Conservation (phyloP, 495 filamentous ascomycete species). For the Glutinoglossum americanum region DNA sequence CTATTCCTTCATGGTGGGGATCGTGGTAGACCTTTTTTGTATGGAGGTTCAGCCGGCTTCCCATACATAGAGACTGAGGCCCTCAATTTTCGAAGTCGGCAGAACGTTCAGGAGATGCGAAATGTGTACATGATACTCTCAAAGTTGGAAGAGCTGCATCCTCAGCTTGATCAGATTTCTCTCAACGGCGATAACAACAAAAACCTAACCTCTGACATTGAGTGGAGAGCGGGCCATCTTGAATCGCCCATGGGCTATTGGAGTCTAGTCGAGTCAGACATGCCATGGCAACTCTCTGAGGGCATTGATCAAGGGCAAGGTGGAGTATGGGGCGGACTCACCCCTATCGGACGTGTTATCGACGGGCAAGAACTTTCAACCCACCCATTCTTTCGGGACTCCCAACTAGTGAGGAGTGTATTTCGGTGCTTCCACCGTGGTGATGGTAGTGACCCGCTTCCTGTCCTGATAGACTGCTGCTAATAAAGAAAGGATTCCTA, state of each 20-base stretch:
- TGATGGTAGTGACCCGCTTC: constrained; percentile 6
- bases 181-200: constrained; percentile 13
- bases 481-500: constrained; percentile 4
- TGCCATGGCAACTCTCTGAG: constrained; percentile 16
- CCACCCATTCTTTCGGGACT: constrained; percentile 12
- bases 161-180: constrained; percentile 10
- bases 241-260: constrained; percentile 9
- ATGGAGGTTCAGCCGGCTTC: constrained; percentile 11
- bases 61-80: constrained; percentile 14
- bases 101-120: constrained; percentile 13
- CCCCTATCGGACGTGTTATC: constrained; percentile 7
- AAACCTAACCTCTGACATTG: constrained; percentile 10
- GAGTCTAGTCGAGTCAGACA: constrained; percentile 5
- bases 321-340: constrained; percentile 9
- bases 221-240: constrained; percentile 13
- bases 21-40: constrained; percentile 7
- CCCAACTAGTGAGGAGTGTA: constrained; percentile 12
- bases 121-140: constrained; percentile 13
- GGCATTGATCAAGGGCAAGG: constrained; percentile 10
- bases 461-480: background rate
- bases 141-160: constrained; percentile 6
- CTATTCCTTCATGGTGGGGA: background rate
- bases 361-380: constrained; percentile 9
- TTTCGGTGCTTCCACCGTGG: constrained; percentile 16
- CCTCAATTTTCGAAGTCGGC: constrained; percentile 11